These are phyloP conservation scores for Pichia gijzeniarum DNA, from an alignment of 805 yeast species.

Conservation along the genomic window DNA sequence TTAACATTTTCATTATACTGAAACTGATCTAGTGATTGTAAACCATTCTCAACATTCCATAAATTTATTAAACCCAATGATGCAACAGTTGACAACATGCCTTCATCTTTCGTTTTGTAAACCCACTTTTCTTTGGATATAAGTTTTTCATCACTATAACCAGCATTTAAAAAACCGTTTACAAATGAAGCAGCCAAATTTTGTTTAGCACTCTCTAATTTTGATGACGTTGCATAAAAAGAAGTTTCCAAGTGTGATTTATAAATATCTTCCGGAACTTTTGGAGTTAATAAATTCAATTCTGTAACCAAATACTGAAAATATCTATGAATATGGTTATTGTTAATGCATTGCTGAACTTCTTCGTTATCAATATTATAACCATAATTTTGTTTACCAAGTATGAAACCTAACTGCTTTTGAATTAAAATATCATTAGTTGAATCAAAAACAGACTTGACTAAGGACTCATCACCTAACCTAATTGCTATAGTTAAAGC, in stretches of 20 bases:
- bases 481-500: conserved; percentile 87
- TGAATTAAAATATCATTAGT: conserved; percentile 68
- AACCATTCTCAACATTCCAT: conserved; percentile 88
- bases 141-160: conserved; percentile 81
- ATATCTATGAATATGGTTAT: conserved; percentile 70
- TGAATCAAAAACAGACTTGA: conserved; percentile 74
- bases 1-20: conserved; percentile 80
- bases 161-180: conserved; percentile 84
- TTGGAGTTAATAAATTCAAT: conserved; percentile 81
- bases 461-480: conserved; percentile 73
- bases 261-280: conserved; percentile 91
- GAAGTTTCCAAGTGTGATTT: conserved; percentile 80
- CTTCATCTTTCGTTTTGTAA: conserved; percentile 84
- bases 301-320: conserved; percentile 78
- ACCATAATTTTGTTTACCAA: conserved; percentile 81
- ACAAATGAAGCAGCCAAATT: conserved; percentile 94
- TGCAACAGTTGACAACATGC: conserved; percentile 89
- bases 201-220: conserved; percentile 87
- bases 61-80: conserved; percentile 83
- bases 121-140: conserved; percentile 76
- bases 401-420: conserved; percentile 85
- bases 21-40: conserved; percentile 84
- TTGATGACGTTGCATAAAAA: conserved; percentile 44
- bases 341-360: conserved; percentile 81
- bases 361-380: conserved; percentile 63